Evolutionary conservation across 2,329 filamentous ascomycete genomes (phyloP), one percentile per base, ranked within the genome.

Genomic region (Arthrobotrys sinensis): DNA sequence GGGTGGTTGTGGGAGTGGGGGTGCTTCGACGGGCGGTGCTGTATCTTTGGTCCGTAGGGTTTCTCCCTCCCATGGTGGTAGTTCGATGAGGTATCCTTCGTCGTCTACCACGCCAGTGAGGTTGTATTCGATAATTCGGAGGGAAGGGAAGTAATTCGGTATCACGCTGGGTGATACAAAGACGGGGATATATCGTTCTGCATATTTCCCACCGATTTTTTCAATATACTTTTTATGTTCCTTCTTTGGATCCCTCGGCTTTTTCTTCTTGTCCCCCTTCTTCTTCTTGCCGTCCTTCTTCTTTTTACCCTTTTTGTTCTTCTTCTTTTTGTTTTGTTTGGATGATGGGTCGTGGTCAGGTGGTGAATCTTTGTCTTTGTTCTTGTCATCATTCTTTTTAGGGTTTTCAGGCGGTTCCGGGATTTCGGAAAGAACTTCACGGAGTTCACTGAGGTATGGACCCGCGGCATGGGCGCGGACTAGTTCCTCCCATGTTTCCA

Each of bases 41-140:
- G 45, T 43, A 43, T 63, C 38, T 14, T 16, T 43, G n/a, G 3
- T 40, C 60, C 45, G 24, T 1, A 50, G 79, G 73, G 81, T 82
- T 63, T 82, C 24, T 81, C 80, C 55, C 79, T 80, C 38, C 81
- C 32, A 28, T 14, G 68, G 50, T 14, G 73, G 60, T 14, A 16
- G 19, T 34, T 75, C 40, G 21, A 11, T 93, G 84, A 52, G 87
- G 85, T 60, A 93, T 87, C 76, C 63, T 1, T 76, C 48, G 1
- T 52, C 32, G 46, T 80, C 76, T 0, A 76, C 91, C 2, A 97
- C 83, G 0, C 93, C 93, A 0, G 87, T 92, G 68, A 93, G 93
- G 83, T 99, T 98, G 86, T 98, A 99, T 82, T 97, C 93, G 80
- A 95, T 87, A n/a, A 99, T 88, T n/a, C 94, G 90, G 36, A 97